phyloP scores from a whole-genome alignment of 768 basidiomycete genomes.

The Porphyrellus cyaneotinctus region DNA sequence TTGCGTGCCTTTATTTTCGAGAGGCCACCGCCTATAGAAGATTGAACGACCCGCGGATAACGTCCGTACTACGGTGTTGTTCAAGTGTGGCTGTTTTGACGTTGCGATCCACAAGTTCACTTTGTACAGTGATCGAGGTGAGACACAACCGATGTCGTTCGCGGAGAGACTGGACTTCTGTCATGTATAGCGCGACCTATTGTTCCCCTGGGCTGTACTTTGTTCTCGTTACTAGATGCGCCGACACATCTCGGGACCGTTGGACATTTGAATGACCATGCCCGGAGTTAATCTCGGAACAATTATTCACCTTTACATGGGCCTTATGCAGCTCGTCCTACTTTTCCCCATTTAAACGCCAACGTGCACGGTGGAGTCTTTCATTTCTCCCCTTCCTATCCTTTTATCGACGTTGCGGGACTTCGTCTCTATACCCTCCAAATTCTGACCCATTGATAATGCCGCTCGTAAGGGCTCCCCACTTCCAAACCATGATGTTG shows the following conservation, averaged over 20 bases:
- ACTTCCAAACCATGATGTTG: not conserved
- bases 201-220: conserved; percentile 22
- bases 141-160: conserved; percentile 27
- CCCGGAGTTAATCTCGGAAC: conserved; percentile 12
- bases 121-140: conserved; percentile 31
- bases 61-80: conserved; percentile 8
- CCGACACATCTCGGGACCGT: conserved; percentile 11
- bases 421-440: conserved; percentile 37
- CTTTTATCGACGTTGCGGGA: conserved; percentile 40
- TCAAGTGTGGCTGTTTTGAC: conserved; percentile 14
- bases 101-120: not conserved
- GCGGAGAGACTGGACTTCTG: conserved; percentile 9
- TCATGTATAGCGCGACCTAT: conserved; percentile 15
- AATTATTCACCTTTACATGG: conserved; percentile 17
- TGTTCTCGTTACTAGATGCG: conserved; percentile 17
- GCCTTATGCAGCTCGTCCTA: conserved; percentile 8
- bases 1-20: conserved; percentile 5
- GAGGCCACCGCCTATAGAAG: not conserved
- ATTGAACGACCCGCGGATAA: not conserved
- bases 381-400: conserved; percentile 11
- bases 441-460: conserved; percentile 11
- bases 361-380: not conserved
- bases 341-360: conserved; percentile 19
- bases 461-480: conserved; percentile 19
- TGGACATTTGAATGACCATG: conserved; percentile 1